Evolutionary conservation across 1,284 basidiomycete species (phyloP).

Genomic region (Ustilago tritici): DNA sequence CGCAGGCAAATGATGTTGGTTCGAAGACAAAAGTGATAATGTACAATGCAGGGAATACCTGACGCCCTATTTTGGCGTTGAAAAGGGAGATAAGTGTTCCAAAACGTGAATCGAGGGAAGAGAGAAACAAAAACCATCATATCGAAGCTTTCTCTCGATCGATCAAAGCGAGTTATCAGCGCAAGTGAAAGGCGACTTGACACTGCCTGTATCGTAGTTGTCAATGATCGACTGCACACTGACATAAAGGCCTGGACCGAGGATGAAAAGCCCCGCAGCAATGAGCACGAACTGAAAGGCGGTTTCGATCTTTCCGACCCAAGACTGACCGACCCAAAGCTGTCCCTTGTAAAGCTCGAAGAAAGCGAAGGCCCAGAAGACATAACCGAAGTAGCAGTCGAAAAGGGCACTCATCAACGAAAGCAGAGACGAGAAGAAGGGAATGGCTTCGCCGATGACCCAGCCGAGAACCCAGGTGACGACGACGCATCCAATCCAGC

Average conservation of each 20-base stretch:
- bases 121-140: background rate
- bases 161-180: slow-evolving; percentile 53
- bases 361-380: slow-evolving; percentile 72
- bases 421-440: slow-evolving; percentile 72
- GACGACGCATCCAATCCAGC: slow-evolving; percentile 75
- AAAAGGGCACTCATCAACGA: slow-evolving; percentile 70
- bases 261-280: slow-evolving; percentile 71
- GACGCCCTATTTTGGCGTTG: background rate
- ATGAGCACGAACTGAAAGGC: slow-evolving; percentile 71
- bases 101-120: background rate
- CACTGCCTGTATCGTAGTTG: slow-evolving; percentile 65
- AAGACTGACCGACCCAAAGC: slow-evolving; percentile 56
- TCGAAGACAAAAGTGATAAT: background rate
- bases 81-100: background rate
- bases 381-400: slow-evolving; percentile 70
- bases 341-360: slow-evolving; percentile 70
- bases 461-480: slow-evolving; percentile 76
- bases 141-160: background rate
- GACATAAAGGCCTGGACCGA: slow-evolving; percentile 71
- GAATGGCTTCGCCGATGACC: slow-evolving; percentile 74
- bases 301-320: slow-evolving; percentile 56
- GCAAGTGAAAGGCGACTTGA: slow-evolving; percentile 61
- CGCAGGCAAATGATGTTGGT: background rate
- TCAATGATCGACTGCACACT: slow-evolving; percentile 72
- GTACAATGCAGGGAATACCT: background rate